Conservation (phyloP, 2,329 filamentous ascomycete genomes). For the Neopestalotiopsis rosae region DNA sequence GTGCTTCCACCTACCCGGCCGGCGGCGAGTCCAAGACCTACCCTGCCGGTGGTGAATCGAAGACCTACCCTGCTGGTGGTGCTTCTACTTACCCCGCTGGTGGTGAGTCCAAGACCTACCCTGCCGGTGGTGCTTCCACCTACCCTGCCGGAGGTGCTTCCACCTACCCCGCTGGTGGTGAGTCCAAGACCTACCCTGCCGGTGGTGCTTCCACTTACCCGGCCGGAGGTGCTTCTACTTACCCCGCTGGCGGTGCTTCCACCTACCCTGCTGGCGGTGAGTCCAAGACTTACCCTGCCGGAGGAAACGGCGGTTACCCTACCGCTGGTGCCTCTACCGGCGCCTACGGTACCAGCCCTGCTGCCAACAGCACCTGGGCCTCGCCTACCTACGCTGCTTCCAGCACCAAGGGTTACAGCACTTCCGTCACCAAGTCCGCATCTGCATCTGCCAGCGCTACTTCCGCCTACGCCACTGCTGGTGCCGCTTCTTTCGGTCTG, state of each 20-base stretch:
- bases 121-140: constrained; percentile 12
- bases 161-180: constrained; percentile 7
- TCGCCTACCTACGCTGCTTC: constrained; percentile 5
- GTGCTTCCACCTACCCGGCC: neutral
- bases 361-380: constrained; percentile 11
- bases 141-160: constrained; percentile 10
- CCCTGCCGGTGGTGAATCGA: constrained; percentile 8
- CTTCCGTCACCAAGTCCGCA: neutral
- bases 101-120: constrained; percentile 10
- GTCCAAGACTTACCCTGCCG: constrained; percentile 9
- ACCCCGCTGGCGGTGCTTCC: constrained; percentile 8
- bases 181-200: constrained; percentile 12
- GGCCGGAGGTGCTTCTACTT: constrained; percentile 8
- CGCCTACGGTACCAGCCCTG: constrained; percentile 4
- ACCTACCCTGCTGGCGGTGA: constrained; percentile 9
- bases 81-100: constrained; percentile 4
- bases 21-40: constrained; percentile 9
- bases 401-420: too few relatives aligned
- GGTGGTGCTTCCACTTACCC: constrained; percentile 14
- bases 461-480: constrained; percentile 9
- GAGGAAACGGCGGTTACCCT: neutral
- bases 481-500: constrained; percentile 5
- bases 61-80: constrained; percentile 8
- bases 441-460: constrained; percentile 9
- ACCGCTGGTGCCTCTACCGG: constrained; percentile 4